These are phyloP conservation scores for Herpotrichia juniperi DNA, from an alignment of 2,329 filamentous ascomycete species.

Conservation along the genomic window DNA sequence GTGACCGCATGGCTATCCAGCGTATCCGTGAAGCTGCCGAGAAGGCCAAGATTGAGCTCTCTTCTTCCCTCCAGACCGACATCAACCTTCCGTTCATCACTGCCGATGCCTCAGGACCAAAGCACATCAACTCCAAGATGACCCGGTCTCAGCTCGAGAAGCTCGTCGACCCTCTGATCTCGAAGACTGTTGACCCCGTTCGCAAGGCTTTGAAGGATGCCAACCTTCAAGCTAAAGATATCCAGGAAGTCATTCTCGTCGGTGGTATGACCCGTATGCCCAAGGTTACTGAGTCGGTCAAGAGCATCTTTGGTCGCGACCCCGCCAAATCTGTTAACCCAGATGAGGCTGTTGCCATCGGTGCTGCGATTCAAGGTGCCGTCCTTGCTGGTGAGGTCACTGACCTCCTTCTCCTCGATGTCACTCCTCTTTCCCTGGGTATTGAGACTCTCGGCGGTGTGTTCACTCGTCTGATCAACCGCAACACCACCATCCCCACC, in stretches of 20 bases:
- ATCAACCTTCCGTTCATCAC: slow-evolving; percentile 99
- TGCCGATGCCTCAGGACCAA: slow-evolving; percentile 90
- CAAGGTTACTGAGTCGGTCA: slow-evolving; percentile 95
- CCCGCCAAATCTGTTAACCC: slow-evolving; percentile 98
- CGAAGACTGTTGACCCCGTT: slow-evolving; percentile 85
- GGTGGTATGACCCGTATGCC: slow-evolving; percentile 99
- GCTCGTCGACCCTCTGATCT: slow-evolving; percentile 89
- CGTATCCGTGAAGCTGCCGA: slow-evolving; percentile 98
- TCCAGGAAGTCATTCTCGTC: slow-evolving; percentile 96
- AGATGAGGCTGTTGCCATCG: slow-evolving; percentile 96
- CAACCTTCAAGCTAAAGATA: slow-evolving; percentile 86
- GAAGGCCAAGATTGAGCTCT: slow-evolving; percentile 99
- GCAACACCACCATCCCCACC: slow-evolving; percentile 98
- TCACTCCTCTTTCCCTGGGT: slow-evolving; percentile 94
- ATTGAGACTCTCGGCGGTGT: slow-evolving; percentile 98
- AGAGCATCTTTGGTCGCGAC: slow-evolving; percentile 94
- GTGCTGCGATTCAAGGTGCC: slow-evolving; percentile 95
- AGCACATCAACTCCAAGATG: slow-evolving; percentile 98
- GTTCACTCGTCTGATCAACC: slow-evolving; percentile 97
- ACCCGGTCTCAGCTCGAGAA: slow-evolving; percentile 90
- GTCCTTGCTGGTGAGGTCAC: slow-evolving; percentile 96
- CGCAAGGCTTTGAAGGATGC: slow-evolving; percentile 98
- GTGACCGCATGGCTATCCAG: slow-evolving; percentile 97
- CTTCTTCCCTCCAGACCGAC: slow-evolving; percentile 91
- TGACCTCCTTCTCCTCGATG: slow-evolving; percentile 92